These are phyloP conservation scores for Phytophthora lateralis DNA, from an alignment of 352 stramenopile genomes.

Conservation along the genomic window DNA sequence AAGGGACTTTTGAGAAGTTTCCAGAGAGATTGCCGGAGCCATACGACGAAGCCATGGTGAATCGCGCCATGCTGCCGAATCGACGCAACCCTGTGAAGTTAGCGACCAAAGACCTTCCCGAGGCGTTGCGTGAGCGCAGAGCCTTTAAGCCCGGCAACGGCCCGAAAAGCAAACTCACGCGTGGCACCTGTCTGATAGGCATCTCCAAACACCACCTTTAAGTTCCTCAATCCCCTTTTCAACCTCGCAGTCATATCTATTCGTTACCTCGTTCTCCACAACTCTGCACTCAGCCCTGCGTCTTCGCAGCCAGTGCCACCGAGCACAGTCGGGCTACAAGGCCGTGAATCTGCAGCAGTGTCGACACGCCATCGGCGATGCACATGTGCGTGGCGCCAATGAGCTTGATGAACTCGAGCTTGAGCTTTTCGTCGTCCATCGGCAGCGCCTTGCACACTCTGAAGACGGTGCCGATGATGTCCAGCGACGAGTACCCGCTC, in stretches of 20 bases:
- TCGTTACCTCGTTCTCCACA: constrained; percentile 20
- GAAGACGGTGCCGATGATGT: constrained; percentile 99
- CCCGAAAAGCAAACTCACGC: constrained; percentile 80
- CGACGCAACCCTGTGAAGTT: constrained; percentile 73
- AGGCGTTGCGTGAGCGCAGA: constrained; percentile 71
- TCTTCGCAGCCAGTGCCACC: constrained; percentile 40
- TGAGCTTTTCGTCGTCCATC: constrained; percentile 81
- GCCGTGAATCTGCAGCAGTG: constrained; percentile 94
- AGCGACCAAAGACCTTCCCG: constrained; percentile 61
- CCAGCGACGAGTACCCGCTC: constrained; percentile 94
- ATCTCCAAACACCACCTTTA: constrained; percentile 84
- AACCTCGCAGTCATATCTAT: constrained; percentile 29
- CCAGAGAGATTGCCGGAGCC: constrained; percentile 65
- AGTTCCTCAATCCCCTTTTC: constrained; percentile 18
- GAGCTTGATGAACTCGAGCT: constrained; percentile 92
- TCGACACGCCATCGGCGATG: constrained; percentile 93
- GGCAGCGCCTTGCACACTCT: constrained; percentile 92
- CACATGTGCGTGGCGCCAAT: constrained; percentile 93
- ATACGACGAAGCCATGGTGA: constrained; percentile 79
- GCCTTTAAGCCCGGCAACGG: constrained; percentile 63
- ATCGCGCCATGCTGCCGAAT: constrained; percentile 72
- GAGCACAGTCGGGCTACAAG: constrained; percentile 85
- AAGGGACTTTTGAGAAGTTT: constrained; percentile 76
- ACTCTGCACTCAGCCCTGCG: constrained; percentile 13
- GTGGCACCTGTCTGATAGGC: constrained; percentile 69